Evolutionary conservation across 192 early-diverging fungal genomes (phyloP).

Genomic region (Lobosporangium transversale): DNA sequence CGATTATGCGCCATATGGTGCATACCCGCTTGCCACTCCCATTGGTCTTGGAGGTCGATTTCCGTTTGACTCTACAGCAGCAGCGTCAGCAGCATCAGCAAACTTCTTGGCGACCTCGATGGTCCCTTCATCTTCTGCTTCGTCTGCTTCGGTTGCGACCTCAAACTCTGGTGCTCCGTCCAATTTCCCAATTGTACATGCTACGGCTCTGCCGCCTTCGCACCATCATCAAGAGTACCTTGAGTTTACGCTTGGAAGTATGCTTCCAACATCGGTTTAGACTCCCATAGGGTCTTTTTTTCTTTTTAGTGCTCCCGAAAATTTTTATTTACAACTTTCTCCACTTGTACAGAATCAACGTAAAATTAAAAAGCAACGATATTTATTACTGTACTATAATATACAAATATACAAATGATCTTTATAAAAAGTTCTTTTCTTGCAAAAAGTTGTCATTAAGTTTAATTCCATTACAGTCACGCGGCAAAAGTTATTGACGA

Average conservation of each 20-base stretch:
- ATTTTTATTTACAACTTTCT: too few relatives aligned
- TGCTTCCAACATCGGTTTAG: constrained; percentile 15
- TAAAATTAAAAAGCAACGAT: too few relatives aligned
- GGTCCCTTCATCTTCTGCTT: not conserved
- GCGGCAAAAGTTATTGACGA: too few relatives aligned
- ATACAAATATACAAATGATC: too few relatives aligned
- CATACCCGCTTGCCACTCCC: constrained; percentile 35
- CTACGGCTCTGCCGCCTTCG: constrained; percentile 42
- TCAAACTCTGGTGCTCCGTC: constrained; percentile 1
- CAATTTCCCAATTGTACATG: constrained; percentile 40
- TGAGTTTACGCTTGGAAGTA: constrained; percentile 37
- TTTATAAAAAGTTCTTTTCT: too few relatives aligned
- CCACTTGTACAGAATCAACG: constrained; percentile 5
- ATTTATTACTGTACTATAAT: too few relatives aligned
- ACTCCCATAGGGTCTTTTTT: too few relatives aligned
- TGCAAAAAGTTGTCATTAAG: too few relatives aligned
- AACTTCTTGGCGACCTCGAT: constrained; percentile 28
- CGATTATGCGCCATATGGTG: constrained; percentile 27
- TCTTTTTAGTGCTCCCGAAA: too few relatives aligned
- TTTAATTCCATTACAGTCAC: too few relatives aligned
- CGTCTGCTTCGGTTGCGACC: constrained; percentile 4
- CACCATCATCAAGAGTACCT: constrained; percentile 52
- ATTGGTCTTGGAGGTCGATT: constrained; percentile 22
- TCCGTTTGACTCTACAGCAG: constrained; percentile 19
- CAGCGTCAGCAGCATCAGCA: not conserved